These are phyloP conservation scores for Pisolithus marmoratus DNA, from an alignment of 768 basidiomycete genomes.

Conservation along the genomic window DNA sequence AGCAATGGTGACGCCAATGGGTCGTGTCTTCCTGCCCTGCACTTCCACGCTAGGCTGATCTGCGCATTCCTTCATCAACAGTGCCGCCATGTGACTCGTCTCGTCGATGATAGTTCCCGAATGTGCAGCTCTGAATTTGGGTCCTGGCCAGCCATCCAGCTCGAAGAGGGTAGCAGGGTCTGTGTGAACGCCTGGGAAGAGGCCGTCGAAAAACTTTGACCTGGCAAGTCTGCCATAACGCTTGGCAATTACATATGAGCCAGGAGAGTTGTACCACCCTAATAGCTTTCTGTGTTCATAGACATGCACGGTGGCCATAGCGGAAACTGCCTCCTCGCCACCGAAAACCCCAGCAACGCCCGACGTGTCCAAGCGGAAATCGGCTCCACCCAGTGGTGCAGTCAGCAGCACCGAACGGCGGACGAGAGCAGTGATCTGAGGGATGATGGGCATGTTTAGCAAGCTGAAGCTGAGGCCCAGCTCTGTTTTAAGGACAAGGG, in stretches of 20 bases:
- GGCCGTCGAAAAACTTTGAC: constrained; percentile 21
- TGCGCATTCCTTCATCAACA: constrained; percentile 12
- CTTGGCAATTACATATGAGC: constrained; percentile 26
- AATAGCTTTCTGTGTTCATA: constrained; percentile 19
- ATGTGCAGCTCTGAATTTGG: constrained; percentile 12
- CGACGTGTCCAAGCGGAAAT: constrained; percentile 18
- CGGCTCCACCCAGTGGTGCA: constrained; percentile 4
- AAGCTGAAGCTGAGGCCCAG: not conserved
- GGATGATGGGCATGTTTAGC: not conserved
- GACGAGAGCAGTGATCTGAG: not conserved
- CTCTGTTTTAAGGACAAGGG: too few species aligned
- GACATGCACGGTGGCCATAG: constrained; percentile 30
- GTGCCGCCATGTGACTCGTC: constrained; percentile 16
- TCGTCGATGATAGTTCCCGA: constrained; percentile 15
- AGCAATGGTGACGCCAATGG: constrained; percentile 12
- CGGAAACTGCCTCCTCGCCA: constrained; percentile 27
- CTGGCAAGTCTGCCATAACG: constrained; percentile 23
- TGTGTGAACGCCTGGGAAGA: constrained; percentile 18
- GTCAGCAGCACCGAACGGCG: not conserved
- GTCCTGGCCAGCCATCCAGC: constrained; percentile 16
- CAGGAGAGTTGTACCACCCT: constrained; percentile 32
- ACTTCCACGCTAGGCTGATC: not conserved
- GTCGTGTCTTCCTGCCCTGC: constrained; percentile 4
- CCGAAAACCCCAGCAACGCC: constrained; percentile 11
- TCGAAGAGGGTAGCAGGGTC: constrained; percentile 19